Evolutionary conservation across 805 yeast species (phyloP), one percentile per base, ranked within the genome.

Genomic region (Millerozyma miso): DNA sequence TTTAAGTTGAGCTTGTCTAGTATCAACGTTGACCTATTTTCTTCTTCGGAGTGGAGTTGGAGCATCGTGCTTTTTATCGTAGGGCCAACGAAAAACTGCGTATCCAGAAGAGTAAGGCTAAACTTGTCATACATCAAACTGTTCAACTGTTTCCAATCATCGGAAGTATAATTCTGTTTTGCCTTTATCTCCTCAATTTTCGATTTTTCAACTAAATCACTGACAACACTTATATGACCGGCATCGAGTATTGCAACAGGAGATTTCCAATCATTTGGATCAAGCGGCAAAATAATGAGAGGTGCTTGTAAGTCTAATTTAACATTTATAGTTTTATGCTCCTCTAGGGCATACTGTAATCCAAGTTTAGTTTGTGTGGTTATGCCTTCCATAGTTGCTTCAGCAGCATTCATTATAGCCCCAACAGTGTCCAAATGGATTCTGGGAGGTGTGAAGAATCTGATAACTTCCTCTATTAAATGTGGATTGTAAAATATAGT

Each of bases 251-350:
- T 79, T 3, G 90, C 87, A 50, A 96, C 95, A 0, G 97, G 95
- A 0, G 97, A 81, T 33, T 83, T 73, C 81, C 88, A 82, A 49
- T 78, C 79, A 10, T 79, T 73, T 0, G 95, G 85, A 55, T 88
- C 87, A 26, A 88, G 69, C 0, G 99, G 99, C 14, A 93, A 53
- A 6, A 91, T 84, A 17, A 95, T 80, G 50, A 93, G 69, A 0
- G 99, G 99, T 0, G 98, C 96, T 56, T 90, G 97, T 35, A 95
- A 70, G 63, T 95, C 98, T 47, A 93, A 75, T 54, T 86, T 81
- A 19, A 89, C 77, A 55, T 89, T 83, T 44, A 89, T 64, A 0
- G 98, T 91, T 58, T 89, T 90, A 64, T 93, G 99, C 54, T 91
- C 96, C 48, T 89, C 96, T 52, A 95, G 73, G 0, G 97, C 93